Base-by-base conservation (phyloP, 2,329 filamentous ascomycete genomes). In the Hirsutella rhossiliensis region DNA sequence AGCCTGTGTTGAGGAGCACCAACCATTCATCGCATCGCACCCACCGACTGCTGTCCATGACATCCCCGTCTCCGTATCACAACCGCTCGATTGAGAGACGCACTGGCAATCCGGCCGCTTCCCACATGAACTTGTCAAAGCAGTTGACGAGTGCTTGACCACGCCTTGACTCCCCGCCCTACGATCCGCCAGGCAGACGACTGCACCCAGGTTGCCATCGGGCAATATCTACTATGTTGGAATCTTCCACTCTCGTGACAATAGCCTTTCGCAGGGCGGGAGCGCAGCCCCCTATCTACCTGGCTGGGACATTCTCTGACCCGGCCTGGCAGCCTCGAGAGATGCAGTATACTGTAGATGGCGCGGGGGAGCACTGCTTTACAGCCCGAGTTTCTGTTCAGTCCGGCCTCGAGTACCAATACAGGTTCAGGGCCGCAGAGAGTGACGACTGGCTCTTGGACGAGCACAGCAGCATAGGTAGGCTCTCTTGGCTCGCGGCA, bases 391-490 rank as follows among this genome's bases (percentile, higher is more conserved):
- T 86, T 38, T 58, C 69, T 31, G 67, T 75, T 8, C 66, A 75
- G 17, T 65, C 73, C 19, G 74, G 73, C 19, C 71, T 75, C 40
- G 72, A 76, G 45, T 76, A 86, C 50, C 78, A 84, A 54, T 89
- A 87, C 71, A 88, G 87, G 61, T 83, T 88, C 52, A 74, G 81
- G 28, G 65, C 84, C 31, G 82, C 82, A 11, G 59, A 69, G 18
- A 76, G 76, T 40, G 74, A 84, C 50, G 84, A 79, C 76, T 86
- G 82, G 82, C 67, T 79, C 20, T 60, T 85, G 39, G 76, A 87
- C 52, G 78, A 85, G 46, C 67, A 66, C 38, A 68, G 71, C 43
- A 73, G 76, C 13, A 78, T 69, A 44, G 70, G 81, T 84, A 66
- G 50, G 69, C 18, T 23, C 8, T 48, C 32, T 40, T 41, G 28